Conservation (phyloP, 305 asterid species). For the Solanum hybrid region DNA sequence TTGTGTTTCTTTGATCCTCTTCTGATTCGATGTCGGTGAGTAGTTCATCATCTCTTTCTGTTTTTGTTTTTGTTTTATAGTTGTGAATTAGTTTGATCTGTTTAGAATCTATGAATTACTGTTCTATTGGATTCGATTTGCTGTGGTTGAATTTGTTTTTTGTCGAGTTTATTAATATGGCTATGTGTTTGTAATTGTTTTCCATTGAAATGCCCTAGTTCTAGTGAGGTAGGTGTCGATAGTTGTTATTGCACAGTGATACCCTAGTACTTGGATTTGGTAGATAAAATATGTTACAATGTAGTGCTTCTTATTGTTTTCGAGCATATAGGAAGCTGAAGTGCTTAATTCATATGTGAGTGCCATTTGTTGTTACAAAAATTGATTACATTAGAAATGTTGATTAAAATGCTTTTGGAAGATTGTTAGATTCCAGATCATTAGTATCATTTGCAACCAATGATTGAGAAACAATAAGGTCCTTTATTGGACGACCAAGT, state of each 20-base stretch:
- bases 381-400: not conserved
- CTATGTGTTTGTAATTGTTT: not conserved
- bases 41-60: not conserved
- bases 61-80: not conserved
- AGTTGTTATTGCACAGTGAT: not conserved
- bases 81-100: not conserved
- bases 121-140: not conserved
- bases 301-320: not conserved
- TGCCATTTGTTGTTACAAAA: not conserved
- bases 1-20: not conserved
- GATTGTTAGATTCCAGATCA: not conserved
- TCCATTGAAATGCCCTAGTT: not conserved
- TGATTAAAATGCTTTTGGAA: not conserved
- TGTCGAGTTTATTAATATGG: not conserved
- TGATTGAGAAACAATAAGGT: not conserved
- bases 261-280: not conserved
- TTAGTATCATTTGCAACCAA: not conserved
- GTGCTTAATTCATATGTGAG: not conserved
- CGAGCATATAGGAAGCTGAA: not conserved
- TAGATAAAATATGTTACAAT: not conserved
- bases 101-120: not conserved
- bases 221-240: not conserved
- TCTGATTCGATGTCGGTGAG: slow-evolving; percentile 2
- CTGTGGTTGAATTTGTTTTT: not conserved
- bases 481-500: not conserved